Base-by-base conservation (phyloP, 805 yeast species). In the Yarrowia sp. region DNA sequence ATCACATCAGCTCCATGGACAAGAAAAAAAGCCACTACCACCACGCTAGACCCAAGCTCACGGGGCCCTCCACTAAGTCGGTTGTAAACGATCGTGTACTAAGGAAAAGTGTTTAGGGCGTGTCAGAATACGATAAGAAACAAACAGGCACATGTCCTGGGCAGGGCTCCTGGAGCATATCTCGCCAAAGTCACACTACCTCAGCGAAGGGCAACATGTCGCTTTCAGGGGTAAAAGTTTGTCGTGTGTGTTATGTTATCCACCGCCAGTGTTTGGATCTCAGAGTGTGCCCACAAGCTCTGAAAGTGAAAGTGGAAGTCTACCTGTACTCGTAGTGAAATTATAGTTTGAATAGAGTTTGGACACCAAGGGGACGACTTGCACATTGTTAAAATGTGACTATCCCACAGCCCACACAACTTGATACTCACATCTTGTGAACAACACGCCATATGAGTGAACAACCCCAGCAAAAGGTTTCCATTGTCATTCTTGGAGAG, bases 401-500 rank as follows among this genome's bases (percentile, higher is more conserved):
- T 39, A 39, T 55, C 46, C 61, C 61, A 55, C 61, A 19, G 61
- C 61, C 46, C 61, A 39, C 61, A 39, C 61, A 39, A 55, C 61
- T 58, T 58, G 64, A 42, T 39, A 42, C 39, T 43, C 33, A 17
- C 39, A 42, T 10, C 44, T 42, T 30, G 3, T 24, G 40, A 58
- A 58, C 49, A 42, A 42, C 50, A 42, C 46, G 36, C 50, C 50
- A 38, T 43, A 58, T 58, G 64, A 58, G 64, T 43, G 64, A 58
- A 58, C 66, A 46, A 17, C 66, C 53, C 43, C 66, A 53, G 39
- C 67, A 70, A 58, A 70, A 70, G 65, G 70, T 75, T 58, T 69
- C 76, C 19, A 69, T 75, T 47, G 78, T 73, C 46, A 73, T 75
- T 52, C 73, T 75, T 44, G 78, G 78, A 58, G 77, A 75, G 49